Evolutionary conservation across 2,329 filamentous ascomycete genomes (phyloP).

Genomic region (Cladosporium sp.): DNA sequence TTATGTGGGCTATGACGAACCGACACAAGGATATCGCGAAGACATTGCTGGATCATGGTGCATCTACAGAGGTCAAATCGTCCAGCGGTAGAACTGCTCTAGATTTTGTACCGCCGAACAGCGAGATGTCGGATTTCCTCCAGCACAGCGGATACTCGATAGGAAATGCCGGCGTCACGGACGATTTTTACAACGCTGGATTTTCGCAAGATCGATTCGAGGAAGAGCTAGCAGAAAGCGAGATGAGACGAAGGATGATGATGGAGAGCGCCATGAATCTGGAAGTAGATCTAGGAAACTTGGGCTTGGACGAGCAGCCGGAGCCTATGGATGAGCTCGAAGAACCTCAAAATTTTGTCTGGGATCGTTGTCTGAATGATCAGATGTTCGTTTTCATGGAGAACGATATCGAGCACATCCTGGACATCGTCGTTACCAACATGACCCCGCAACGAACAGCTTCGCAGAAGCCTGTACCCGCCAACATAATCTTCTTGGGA

Average conservation of each 20-base stretch:
- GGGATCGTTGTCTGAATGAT: slow-evolving; percentile 88
- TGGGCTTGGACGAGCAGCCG: slow-evolving; percentile 91
- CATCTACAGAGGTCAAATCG: slow-evolving; percentile 92
- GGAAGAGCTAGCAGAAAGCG: slow-evolving; percentile 94
- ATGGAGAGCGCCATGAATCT: slow-evolving; percentile 96
- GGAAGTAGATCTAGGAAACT: slow-evolving; percentile 90
- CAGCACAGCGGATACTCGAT: slow-evolving; percentile 91
- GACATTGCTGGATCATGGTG: slow-evolving; percentile 81
- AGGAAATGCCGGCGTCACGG: slow-evolving; percentile 65
- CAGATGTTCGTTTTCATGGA: slow-evolving; percentile 99
- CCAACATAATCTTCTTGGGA: slow-evolving; percentile 93
- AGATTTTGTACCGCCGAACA: slow-evolving; percentile 91
- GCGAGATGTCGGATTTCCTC: slow-evolving; percentile 92
- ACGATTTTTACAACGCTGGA: slow-evolving; percentile 91
- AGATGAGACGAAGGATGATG: slow-evolving; percentile 96
- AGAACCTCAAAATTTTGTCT: slow-evolving; percentile 90
- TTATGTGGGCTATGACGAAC: slow-evolving; percentile 99
- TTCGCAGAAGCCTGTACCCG: slow-evolving; percentile 94
- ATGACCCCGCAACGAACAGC: slow-evolving; percentile 96
- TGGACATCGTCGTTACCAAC: slow-evolving; percentile 93
- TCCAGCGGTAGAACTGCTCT: slow-evolving; percentile 89
- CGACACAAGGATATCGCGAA: slow-evolving; percentile 94
- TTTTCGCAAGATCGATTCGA: slow-evolving; percentile 92
- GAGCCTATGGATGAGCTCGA: slow-evolving; percentile 84
- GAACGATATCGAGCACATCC: slow-evolving; percentile 79